A percentile compares a stretch with the other conserved stretches of the same genome.
These are phyloP conservation scores for Erigeron canadensis DNA, from an alignment of 129 eudicot genomes.

Conservation along the genomic window DNA sequence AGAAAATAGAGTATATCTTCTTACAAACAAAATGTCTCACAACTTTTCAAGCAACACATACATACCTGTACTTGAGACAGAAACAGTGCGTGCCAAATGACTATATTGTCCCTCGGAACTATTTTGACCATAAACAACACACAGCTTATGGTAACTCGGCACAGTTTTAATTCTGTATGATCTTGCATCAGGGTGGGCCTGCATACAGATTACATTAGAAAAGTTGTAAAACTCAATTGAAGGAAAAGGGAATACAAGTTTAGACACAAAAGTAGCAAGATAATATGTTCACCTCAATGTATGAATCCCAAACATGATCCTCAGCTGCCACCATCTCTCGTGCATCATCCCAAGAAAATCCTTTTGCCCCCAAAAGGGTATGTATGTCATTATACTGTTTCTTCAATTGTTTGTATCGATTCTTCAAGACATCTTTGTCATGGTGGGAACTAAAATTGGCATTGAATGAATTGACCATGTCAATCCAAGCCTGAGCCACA, in stretches of 20 bases:
- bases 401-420: conserved; percentile 58
- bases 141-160: conserved; percentile 44
- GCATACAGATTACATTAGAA: conserved; percentile 24
- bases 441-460: conserved; percentile 40
- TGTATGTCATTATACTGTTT: conserved; percentile 50
- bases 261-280: neutral
- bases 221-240: conserved; percentile 5
- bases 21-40: too few relatives aligned
- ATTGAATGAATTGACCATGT: conserved; percentile 51
- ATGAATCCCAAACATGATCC: conserved; percentile 60
- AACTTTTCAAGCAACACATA: conserved; percentile 1
- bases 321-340: conserved; percentile 59
- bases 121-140: conserved; percentile 46
- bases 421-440: conserved; percentile 59
- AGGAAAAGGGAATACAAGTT: too few relatives aligned
- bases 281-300: conserved; percentile 40
- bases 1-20: neutral
- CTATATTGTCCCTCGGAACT: conserved; percentile 35
- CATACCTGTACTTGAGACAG: conserved; percentile 31
- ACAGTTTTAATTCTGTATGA: conserved; percentile 56
- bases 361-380: conserved; percentile 38
- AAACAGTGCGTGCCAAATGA: conserved; percentile 34
- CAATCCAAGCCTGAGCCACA: conserved; percentile 55
- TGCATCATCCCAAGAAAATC: conserved; percentile 52
- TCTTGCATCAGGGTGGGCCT: conserved; percentile 59